Evolutionary conservation across 805 yeast species (phyloP).

Genomic region (Monosporozyma aerobia): DNA sequence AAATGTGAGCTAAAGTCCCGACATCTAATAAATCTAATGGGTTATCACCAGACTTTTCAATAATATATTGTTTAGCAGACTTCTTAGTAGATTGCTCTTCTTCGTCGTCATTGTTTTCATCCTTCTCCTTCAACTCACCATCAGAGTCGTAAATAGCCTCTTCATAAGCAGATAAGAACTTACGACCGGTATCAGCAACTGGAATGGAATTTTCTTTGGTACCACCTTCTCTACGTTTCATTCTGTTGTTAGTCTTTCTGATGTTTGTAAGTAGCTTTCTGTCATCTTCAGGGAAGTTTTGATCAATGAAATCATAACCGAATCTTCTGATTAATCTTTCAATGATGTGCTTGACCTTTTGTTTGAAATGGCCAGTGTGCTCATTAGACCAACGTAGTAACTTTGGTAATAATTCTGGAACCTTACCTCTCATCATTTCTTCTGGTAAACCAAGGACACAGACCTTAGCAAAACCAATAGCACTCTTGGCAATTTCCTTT

Average conservation of each 20-base stretch:
- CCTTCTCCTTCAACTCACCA: slow-evolving; percentile 42
- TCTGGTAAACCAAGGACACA: slow-evolving; percentile 76
- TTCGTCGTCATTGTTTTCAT: slow-evolving; percentile 45
- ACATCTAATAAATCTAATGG: slow-evolving; percentile 88
- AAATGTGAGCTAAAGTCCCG: slow-evolving; percentile 74
- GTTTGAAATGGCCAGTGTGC: slow-evolving; percentile 89
- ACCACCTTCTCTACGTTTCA: slow-evolving; percentile 47
- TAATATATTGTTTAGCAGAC: slow-evolving; percentile 51
- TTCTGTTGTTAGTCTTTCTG: slow-evolving; percentile 76
- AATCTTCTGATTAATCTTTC: slow-evolving; percentile 86
- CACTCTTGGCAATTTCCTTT: slow-evolving; percentile 87
- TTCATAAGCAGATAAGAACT: slow-evolving; percentile 80
- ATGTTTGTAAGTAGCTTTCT: slow-evolving; percentile 74
- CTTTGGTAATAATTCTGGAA: slow-evolving; percentile 57
- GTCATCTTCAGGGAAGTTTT: slow-evolving; percentile 84
- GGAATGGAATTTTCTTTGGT: slow-evolving; percentile 11
- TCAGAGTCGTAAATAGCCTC: slow-evolving; percentile 79
- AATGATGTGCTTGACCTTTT: slow-evolving; percentile 84
- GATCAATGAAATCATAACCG: slow-evolving; percentile 79
- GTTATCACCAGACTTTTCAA: slow-evolving; percentile 55
- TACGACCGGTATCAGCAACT: slow-evolving; percentile 32
- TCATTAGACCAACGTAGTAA: slow-evolving; percentile 91
- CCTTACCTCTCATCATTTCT: slow-evolving; percentile 58
- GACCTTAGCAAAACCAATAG: slow-evolving; percentile 89
- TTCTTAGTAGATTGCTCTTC: slow-evolving; percentile 24